phyloP scores from a whole-genome alignment of 257 asterid genomes.

The Penstemon barbatus region DNA sequence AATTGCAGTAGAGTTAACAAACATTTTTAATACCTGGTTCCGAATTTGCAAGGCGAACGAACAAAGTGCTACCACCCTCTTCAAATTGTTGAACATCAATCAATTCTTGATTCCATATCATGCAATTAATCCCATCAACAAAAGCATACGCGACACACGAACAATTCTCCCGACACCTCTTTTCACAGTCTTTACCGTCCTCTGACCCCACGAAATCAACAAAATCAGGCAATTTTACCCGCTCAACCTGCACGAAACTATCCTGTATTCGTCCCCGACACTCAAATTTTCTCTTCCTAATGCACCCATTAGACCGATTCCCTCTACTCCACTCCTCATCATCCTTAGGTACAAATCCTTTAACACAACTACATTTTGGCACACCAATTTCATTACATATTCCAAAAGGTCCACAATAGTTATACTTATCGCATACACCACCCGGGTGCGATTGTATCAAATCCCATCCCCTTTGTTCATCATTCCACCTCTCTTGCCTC shows the following conservation, averaged over 20 bases:
- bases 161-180: slow-evolving; percentile 54
- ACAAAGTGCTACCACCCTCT: slow-evolving; percentile 53
- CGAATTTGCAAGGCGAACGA: slow-evolving; percentile 57
- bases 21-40: slow-evolving; percentile 48
- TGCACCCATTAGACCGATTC: slow-evolving; percentile 64
- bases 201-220: slow-evolving; percentile 40
- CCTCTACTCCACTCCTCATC: slow-evolving; percentile 46
- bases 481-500: slow-evolving; percentile 48
- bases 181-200: slow-evolving; percentile 35
- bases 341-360: slow-evolving; percentile 55
- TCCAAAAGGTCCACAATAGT: slow-evolving; percentile 64
- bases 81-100: slow-evolving; percentile 59
- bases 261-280: slow-evolving; percentile 45
- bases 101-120: slow-evolving; percentile 65
- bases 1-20: background rate
- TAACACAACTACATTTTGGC: slow-evolving; percentile 49
- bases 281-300: slow-evolving; percentile 42
- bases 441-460: slow-evolving; percentile 47
- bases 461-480: slow-evolving; percentile 38
- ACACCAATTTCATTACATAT: slow-evolving; percentile 35
- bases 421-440: slow-evolving; percentile 49
- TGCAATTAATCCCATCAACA: slow-evolving; percentile 57
- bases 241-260: slow-evolving; percentile 36
- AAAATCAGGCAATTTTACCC: slow-evolving; percentile 72
- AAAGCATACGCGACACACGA: slow-evolving; percentile 66